phyloP scores from a whole-genome alignment of 805 yeast genomes.

The Lipomyces oligophaga region DNA sequence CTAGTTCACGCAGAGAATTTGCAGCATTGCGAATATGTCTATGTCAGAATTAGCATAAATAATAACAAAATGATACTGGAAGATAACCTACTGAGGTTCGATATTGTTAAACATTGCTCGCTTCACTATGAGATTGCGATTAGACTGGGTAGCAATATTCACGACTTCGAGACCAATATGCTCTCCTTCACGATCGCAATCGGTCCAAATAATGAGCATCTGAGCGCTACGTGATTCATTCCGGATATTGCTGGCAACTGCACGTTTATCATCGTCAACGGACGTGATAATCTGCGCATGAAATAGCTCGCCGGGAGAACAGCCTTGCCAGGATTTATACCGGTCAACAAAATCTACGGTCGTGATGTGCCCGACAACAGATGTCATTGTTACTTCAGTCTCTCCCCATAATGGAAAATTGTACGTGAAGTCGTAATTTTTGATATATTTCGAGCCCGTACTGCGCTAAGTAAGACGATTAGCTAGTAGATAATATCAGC shows the following conservation, averaged over 20 bases:
- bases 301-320: conserved; percentile 41
- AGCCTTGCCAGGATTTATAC: conserved; percentile 58
- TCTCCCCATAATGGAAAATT: conserved; percentile 59
- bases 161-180: conserved; percentile 82
- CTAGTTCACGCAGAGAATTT: conserved; percentile 56
- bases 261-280: conserved; percentile 38
- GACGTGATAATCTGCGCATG: conserved; percentile 42
- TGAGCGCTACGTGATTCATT: conserved; percentile 59
- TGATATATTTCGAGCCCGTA: conserved; percentile 57
- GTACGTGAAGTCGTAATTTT: conserved; percentile 74
- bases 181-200: conserved; percentile 96
- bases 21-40: conserved; percentile 74
- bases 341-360: conserved; percentile 60
- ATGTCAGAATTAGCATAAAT: not conserved
- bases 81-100: conserved; percentile 46
- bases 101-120: conserved; percentile 86
- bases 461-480: conserved; percentile 36
- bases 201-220: conserved; percentile 91
- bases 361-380: conserved; percentile 83
- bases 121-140: conserved; percentile 49
- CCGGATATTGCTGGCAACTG: conserved; percentile 62
- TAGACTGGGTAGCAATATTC: conserved; percentile 58
- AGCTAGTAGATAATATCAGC: not conserved
- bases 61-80: not conserved
- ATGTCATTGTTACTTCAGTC: conserved; percentile 84